Evolutionary conservation across 2,329 filamentous ascomycete species (phyloP).

Genomic region (Penicillium rolfsii): DNA sequence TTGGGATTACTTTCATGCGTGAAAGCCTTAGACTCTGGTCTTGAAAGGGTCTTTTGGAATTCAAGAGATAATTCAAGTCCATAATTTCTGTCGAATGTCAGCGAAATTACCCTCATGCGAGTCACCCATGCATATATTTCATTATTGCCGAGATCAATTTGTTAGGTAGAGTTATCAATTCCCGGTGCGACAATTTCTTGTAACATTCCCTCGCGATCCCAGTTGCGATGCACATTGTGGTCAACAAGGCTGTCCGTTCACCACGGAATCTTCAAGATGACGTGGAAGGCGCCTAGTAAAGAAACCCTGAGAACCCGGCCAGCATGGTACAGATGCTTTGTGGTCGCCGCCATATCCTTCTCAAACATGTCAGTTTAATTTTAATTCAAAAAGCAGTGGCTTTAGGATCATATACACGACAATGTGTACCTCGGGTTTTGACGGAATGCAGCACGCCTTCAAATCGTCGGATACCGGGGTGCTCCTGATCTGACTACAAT

Average conservation of each 20-base stretch:
- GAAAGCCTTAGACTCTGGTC: not conserved
- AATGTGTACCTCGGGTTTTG: constrained; percentile 69
- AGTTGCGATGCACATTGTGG: not conserved
- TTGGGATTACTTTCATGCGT: not conserved
- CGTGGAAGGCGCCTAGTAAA: constrained; percentile 16
- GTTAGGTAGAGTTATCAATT: not conserved
- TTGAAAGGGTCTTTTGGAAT: not conserved
- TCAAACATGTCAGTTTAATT: constrained; percentile 25
- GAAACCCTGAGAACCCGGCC: constrained; percentile 25
- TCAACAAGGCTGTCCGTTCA: not conserved
- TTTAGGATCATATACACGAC: constrained; percentile 66
- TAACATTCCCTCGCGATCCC: not conserved
- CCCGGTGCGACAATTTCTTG: not conserved
- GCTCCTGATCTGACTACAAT: constrained; percentile 73
- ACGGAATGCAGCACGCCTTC: constrained; percentile 68
- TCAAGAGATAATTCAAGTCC: not conserved
- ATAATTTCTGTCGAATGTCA: not conserved
- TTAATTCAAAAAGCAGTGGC: not conserved
- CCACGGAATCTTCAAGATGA: constrained; percentile 12
- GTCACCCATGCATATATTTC: not conserved
- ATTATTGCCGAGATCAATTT: not conserved
- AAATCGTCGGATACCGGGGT: constrained; percentile 57
- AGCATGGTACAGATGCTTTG: constrained; percentile 27
- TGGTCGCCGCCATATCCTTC: constrained; percentile 26
- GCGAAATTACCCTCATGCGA: not conserved